Percentiles rank a stretch among this genome's conserved stretches.
Conservation (phyloP, 1,139 yeast genomes). For the Saccharomyces uvarum region DNA sequence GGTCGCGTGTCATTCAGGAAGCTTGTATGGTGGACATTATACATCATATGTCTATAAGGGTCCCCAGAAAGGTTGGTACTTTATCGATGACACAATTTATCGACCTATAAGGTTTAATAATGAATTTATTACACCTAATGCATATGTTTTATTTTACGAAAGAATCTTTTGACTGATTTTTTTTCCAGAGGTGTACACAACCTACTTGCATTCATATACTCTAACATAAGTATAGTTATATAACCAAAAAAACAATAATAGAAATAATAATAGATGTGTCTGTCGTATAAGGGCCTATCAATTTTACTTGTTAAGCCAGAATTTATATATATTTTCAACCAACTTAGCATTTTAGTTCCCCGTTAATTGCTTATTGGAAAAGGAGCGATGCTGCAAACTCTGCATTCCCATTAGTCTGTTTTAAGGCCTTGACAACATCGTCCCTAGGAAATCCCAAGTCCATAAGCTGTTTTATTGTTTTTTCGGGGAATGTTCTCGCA, state of each 20-base stretch:
- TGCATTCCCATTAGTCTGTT: constrained; percentile 62
- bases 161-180: constrained; percentile 9
- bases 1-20: constrained; percentile 79
- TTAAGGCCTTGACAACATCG: constrained; percentile 60
- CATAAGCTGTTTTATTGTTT: constrained; percentile 47
- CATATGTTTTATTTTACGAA: constrained; percentile 67
- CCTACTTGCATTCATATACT: neutral
- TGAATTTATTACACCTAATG: constrained; percentile 39
- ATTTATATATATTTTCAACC: no score
- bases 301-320: no score
- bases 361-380: constrained; percentile 32
- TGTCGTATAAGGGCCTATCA: neutral
- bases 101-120: constrained; percentile 20
- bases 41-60: constrained; percentile 71
- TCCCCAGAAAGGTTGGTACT: constrained; percentile 34
- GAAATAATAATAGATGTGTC: neutral
- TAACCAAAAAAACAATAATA: neutral
- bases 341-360: no score
- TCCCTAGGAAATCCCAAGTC: constrained; percentile 63
- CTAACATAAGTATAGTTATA: neutral
- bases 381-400: constrained; percentile 79
- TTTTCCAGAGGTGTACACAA: neutral
- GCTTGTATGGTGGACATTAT: constrained; percentile 80
- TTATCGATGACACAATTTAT: constrained; percentile 25
- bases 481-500: constrained; percentile 34